Evolutionary conservation across 2,329 filamentous ascomycete species (phyloP), one percentile per base, ranked within the genome.

Genomic region (Xylaria sp.): DNA sequence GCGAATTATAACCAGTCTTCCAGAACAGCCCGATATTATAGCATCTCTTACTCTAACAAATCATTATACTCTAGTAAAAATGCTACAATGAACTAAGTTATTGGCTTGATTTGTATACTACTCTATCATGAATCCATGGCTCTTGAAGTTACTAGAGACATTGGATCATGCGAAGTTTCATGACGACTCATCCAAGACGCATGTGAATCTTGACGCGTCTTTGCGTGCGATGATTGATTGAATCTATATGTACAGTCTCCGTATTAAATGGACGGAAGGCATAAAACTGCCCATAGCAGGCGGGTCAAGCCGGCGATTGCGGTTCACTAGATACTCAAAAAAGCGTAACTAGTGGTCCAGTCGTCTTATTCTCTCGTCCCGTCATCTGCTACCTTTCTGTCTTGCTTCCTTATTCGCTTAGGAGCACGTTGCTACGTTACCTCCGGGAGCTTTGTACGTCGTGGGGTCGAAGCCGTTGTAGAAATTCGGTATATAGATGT

Each of bases 401-500:
- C 45, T 25, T 46, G 4, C 23, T 28, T 48, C 23, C 46, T 25
- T 55, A 7, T n/a, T 36, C 18, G 9, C 48, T 36, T 25, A 63
- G 9, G 60, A 56, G 30, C 60, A 63, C 1, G 50, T 63, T 34
- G 39, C 60, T 8, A 63, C 39, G n/a, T 45, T n/a, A n/a, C 75
- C 75, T 12, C 75, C 75, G 9, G 75, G 75, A 0, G 78, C 77
- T 15, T 66, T 69, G 67, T 77, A 79, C 3, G 74, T 79, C 8
- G 74, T 75, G 5, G 77, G 71, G 25, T 78, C 75, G 59, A 79
- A 78, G 34, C 78, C 77, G 67, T 76, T 74, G 68, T 79, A 79
- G 43, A 78, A 72, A 45, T 76, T 61, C 18, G 74, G 73, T 50
- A 76, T 76, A 46, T 76, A 75, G 55, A 76, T 76, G 43, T 79